phyloP scores from a whole-genome alignment of 257 asterid species.

The Nicotiana attenuata region DNA sequence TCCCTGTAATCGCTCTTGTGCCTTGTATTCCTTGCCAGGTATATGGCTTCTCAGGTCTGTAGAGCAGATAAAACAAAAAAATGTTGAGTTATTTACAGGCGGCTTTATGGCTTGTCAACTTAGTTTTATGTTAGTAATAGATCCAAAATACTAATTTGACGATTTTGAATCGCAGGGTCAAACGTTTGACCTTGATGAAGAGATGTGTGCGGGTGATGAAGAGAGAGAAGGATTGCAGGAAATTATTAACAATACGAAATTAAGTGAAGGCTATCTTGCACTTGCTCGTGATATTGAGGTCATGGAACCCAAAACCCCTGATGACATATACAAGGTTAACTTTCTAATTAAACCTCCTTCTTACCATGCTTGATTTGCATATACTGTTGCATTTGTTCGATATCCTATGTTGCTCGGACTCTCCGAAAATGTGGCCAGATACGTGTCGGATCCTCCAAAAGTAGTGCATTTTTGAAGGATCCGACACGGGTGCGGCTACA shows the following conservation, averaged over 20 bases:
- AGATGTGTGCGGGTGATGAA: constrained; percentile 35
- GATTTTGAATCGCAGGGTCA: constrained; percentile 45
- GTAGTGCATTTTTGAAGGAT: too few species aligned
- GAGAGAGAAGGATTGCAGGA: constrained; percentile 80
- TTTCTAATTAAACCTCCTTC: background rate
- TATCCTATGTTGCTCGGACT: too few species aligned
- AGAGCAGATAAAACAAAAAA: too few species aligned
- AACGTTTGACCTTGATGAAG: constrained; percentile 66
- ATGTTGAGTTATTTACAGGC: too few species aligned
- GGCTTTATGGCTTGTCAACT: background rate
- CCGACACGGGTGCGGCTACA: too few species aligned
- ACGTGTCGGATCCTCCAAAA: too few species aligned
- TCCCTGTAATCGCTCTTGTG: background rate
- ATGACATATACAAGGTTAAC: constrained; percentile 85
- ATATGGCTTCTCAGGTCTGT: background rate
- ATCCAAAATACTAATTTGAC: background rate
- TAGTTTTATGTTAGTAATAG: background rate
- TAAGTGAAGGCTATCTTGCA: constrained; percentile 90
- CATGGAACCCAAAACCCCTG: constrained; percentile 97
- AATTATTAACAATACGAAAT: constrained; percentile 61
- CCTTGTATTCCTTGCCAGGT: background rate
- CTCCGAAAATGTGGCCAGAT: too few species aligned
- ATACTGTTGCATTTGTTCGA: background rate
- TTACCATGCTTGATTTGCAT: constrained; percentile 5
- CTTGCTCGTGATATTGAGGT: constrained; percentile 99